Evolutionary conservation across 306 rosid species (phyloP), one percentile per base, ranked within the genome.

Genomic region (Rubus idaeus): DNA sequence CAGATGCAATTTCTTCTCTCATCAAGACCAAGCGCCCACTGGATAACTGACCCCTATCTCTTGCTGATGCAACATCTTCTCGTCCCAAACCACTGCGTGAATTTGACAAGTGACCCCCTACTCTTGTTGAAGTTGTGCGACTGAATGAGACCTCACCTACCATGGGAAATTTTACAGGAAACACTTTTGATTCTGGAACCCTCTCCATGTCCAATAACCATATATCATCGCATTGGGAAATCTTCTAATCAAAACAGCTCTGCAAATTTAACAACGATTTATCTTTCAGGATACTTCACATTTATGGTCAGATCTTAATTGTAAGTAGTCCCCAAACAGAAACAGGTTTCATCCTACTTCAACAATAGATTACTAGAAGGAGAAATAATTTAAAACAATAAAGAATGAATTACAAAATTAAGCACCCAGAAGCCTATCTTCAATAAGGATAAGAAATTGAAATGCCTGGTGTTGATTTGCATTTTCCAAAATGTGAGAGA

Each of bases 151-250:
- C 71, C 85, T 88, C 96, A 46, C 79, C 74, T 26, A 83, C 78
- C 58, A 83, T 57, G 23, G 93, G 92, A 73, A 91, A 80, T 18
- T 73, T 78, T 45, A 78, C 81, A 1, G 91, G 91, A 76, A 77
- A 80, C 71, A 83, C 81, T 79, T 89, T 95, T 13, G 87, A 84
- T 73, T 92, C 97, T 70, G 89, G 86, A 86, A 80, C 80, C 88
- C 96, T 90, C 80, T 91, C 97, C 97, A 95, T 92, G 79, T 78
- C 86, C 49, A 41, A 66, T 74, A 75, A 74, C 69, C 71, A 46
- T 74, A 75, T 78, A 84, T 79, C 77, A 86, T 83, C 78, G 88
- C 90, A 89, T 58, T 72, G 75, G 78, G 18, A 82, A 85, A 66
- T 44, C 49, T 79, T 69, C 21, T 53, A 53, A 71, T 80, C 70